These are phyloP conservation scores for Cystofilobasidium capitatum DNA, from an alignment of 768 basidiomycete genomes.

Conservation along the genomic window DNA sequence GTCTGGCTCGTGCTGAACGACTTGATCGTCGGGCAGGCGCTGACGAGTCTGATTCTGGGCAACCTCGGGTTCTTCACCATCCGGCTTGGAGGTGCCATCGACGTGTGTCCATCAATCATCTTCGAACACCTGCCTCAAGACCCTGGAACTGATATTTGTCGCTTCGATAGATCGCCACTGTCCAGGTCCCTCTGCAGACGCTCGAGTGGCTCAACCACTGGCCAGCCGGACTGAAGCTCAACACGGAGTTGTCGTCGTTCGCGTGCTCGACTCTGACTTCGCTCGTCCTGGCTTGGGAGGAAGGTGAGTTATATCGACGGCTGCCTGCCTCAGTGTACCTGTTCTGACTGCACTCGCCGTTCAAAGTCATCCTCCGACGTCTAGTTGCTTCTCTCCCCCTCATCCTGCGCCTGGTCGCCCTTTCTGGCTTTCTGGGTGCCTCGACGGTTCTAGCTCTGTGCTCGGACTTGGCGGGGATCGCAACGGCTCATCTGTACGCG, in stretches of 20 bases:
- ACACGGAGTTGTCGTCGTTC: slow-evolving; percentile 81
- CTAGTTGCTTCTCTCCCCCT: slow-evolving; percentile 33
- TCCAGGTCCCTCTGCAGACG: slow-evolving; percentile 47
- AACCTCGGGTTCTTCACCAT: slow-evolving; percentile 44
- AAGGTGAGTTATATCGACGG: slow-evolving; percentile 45
- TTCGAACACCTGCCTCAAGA: neutral
- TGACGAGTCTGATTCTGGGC: slow-evolving; percentile 61
- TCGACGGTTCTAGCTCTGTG: slow-evolving; percentile 59
- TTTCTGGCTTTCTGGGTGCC: slow-evolving; percentile 38
- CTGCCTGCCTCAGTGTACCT: slow-evolving; percentile 4
- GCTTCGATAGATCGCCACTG: slow-evolving; percentile 40
- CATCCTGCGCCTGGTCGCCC: slow-evolving; percentile 36
- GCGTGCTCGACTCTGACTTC: slow-evolving; percentile 63
- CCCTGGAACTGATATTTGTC: neutral
- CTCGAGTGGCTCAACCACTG: slow-evolving; percentile 84
- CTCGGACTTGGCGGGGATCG: slow-evolving; percentile 55
- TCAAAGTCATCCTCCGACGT: slow-evolving; percentile 28
- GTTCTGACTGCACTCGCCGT: slow-evolving; percentile 31
- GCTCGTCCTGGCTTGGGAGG: slow-evolving; percentile 57
- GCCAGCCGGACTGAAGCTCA: slow-evolving; percentile 93
- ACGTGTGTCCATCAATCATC: slow-evolving; percentile 17
- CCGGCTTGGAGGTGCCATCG: neutral
- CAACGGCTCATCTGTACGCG: slow-evolving; percentile 62
- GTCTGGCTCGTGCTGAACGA: slow-evolving; percentile 90
- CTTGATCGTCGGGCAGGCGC: slow-evolving; percentile 66